Conservation (phyloP, 2,329 filamentous ascomycete species). For the Torrubiella hemipterigena region DNA sequence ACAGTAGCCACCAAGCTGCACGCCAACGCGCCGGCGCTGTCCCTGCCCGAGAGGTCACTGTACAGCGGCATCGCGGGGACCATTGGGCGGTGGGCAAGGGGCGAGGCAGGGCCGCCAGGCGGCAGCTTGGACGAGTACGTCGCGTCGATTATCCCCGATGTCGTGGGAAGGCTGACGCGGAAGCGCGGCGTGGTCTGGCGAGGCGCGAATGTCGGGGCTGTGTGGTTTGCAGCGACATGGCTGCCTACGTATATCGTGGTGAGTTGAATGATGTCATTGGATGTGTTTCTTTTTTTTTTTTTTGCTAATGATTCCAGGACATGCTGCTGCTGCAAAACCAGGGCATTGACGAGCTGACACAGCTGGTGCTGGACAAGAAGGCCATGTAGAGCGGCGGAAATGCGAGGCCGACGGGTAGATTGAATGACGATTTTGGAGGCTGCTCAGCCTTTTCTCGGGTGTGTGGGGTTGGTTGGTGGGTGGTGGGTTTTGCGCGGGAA, state of each 20-base stretch:
- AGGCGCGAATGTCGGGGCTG: not conserved
- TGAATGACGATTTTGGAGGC: no score
- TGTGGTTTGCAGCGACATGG: not conserved
- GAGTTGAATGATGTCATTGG: conserved; percentile 1
- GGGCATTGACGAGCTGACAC: no score
- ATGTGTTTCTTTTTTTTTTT: conserved; percentile 2
- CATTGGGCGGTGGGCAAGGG: not conserved
- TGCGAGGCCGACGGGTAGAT: no score
- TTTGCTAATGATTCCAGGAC: no score
- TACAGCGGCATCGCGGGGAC: not conserved
- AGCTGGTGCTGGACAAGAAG: no score
- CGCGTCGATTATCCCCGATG: not conserved
- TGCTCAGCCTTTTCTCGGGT: no score
- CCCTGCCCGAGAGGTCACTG: not conserved
- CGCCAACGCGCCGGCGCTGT: not conserved
- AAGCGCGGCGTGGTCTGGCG: not conserved
- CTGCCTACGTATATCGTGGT: not conserved
- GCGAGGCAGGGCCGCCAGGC: not conserved
- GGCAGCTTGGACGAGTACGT: not conserved
- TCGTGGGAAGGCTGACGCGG: no score
- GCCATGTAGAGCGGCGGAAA: no score
- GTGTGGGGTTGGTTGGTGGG: no score
- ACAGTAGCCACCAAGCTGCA: not conserved
- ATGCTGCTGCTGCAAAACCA: no score
- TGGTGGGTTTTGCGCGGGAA: no score